phyloP scores from a whole-genome alignment of 208 protist species.

The Leishmania martiniquensis region DNA sequence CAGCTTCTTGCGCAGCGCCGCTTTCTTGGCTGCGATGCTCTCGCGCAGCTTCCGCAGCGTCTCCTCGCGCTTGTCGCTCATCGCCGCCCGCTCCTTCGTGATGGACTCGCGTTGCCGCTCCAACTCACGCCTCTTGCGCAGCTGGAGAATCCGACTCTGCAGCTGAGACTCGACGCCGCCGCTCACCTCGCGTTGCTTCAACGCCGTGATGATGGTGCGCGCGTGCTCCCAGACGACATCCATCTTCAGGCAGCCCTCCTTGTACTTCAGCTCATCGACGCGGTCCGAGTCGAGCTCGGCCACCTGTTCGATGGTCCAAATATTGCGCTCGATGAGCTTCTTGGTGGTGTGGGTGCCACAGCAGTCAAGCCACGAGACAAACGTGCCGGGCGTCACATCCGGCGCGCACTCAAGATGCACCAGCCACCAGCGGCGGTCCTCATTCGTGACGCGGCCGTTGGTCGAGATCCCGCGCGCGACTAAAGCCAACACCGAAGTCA shows the following conservation, averaged over 20 bases:
- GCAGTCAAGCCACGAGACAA: conserved; percentile 86
- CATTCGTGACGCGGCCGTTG: conserved; percentile 81
- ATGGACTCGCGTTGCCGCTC: conserved; percentile 77
- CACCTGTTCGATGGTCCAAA: conserved; percentile 92
- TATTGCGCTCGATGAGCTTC: conserved; percentile 90
- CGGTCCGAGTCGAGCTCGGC: conserved; percentile 80
- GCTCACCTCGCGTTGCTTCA: conserved; percentile 65
- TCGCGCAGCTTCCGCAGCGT: conserved; percentile 79
- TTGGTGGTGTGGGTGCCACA: conserved; percentile 91
- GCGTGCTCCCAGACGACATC: conserved; percentile 91
- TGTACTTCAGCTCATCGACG: conserved; percentile 90
- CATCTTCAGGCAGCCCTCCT: conserved; percentile 89
- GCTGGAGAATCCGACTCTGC: conserved; percentile 80
- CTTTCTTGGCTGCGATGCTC: conserved; percentile 84
- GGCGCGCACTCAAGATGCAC: conserved; percentile 88
- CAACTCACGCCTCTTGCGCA: conserved; percentile 87
- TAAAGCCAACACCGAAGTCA: neutral
- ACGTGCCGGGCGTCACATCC: conserved; percentile 84
- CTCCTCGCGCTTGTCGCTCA: conserved; percentile 70
- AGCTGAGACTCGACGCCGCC: conserved; percentile 83
- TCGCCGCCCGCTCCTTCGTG: conserved; percentile 53
- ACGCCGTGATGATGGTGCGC: conserved; percentile 77
- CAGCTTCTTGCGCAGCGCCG: conserved; percentile 63
- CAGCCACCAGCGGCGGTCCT: conserved; percentile 89
- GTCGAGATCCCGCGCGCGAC: conserved; percentile 39